phyloP scores from a whole-genome alignment of 805 yeast genomes.

The Nakazawaea wyomingensis region DNA sequence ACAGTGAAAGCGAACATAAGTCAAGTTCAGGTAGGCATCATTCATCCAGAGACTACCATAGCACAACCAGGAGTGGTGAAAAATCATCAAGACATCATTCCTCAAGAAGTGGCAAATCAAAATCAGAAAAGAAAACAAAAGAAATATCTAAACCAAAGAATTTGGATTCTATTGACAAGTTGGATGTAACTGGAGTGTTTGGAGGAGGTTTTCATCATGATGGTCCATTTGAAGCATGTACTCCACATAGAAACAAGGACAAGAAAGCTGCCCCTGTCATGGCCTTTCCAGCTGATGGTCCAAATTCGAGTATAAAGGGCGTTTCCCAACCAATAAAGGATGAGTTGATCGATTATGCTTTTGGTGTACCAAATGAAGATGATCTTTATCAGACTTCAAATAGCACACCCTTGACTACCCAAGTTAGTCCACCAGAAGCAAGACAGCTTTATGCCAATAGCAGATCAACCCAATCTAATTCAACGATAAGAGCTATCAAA shows the following conservation, averaged over 20 bases:
- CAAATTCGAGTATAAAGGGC: slow-evolving; percentile 80
- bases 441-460: slow-evolving; percentile 1
- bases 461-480: slow-evolving; percentile 15
- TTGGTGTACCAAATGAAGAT: slow-evolving; percentile 48
- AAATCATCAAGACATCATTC: slow-evolving; percentile 11
- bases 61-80: slow-evolving; percentile 15
- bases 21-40: slow-evolving; percentile 10
- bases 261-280: slow-evolving; percentile 79
- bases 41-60: slow-evolving; percentile 15
- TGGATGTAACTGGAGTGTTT: slow-evolving; percentile 92
- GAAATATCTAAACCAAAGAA: slow-evolving; percentile 57
- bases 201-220: slow-evolving; percentile 95
- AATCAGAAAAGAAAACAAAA: slow-evolving; percentile 27
- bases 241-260: slow-evolving; percentile 86
- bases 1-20: slow-evolving; percentile 14
- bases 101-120: slow-evolving; percentile 14
- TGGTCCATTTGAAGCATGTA: slow-evolving; percentile 98
- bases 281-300: slow-evolving; percentile 96
- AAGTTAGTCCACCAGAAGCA: neutral
- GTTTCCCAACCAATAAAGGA: slow-evolving; percentile 47
- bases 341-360: slow-evolving; percentile 66
- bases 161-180: slow-evolving; percentile 88
- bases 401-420: neutral
- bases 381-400: slow-evolving; percentile 9
- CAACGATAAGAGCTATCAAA: slow-evolving; percentile 36